A percentile compares a stretch with the other conserved stretches of the same genome.
These are phyloP conservation scores for Coprinopsis marcescibilis DNA, from an alignment of 768 basidiomycete genomes.

Conservation along the genomic window DNA sequence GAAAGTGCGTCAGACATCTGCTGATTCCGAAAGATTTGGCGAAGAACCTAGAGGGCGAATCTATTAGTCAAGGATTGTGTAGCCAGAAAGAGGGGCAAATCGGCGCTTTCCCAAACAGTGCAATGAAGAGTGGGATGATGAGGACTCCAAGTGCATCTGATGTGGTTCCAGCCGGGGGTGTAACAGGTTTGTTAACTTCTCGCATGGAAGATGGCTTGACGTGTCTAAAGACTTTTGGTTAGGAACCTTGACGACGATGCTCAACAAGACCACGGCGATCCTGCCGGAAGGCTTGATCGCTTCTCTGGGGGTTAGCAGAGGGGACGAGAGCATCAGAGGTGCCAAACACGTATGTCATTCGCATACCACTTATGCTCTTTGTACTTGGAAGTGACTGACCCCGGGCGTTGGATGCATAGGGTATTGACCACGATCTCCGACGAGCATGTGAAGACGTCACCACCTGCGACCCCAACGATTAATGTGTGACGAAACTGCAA, in stretches of 20 bases:
- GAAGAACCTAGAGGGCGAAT: slow-evolving; percentile 54
- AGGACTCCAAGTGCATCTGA: slow-evolving; percentile 11
- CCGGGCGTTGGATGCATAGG: too few relatives aligned
- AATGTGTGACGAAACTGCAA: slow-evolving; percentile 55
- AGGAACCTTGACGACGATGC: slow-evolving; percentile 56
- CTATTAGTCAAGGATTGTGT: slow-evolving; percentile 29
- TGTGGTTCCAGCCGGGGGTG: slow-evolving; percentile 29
- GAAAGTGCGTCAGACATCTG: too few relatives aligned
- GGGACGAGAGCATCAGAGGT: slow-evolving; percentile 61
- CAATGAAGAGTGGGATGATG: slow-evolving; percentile 2
- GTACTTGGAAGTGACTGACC: too few relatives aligned
- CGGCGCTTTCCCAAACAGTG: neutral
- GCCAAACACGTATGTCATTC: slow-evolving; percentile 54
- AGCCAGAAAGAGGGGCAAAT: neutral
- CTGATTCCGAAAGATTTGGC: slow-evolving; percentile 89
- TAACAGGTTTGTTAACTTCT: slow-evolving; percentile 48
- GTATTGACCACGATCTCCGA: slow-evolving; percentile 83
- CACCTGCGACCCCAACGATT: slow-evolving; percentile 53
- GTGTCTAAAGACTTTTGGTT: slow-evolving; percentile 3
- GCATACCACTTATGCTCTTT: neutral
- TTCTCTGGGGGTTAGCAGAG: slow-evolving; percentile 60
- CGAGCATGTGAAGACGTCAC: slow-evolving; percentile 84
- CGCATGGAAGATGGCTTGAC: neutral
- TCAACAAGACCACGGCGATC: slow-evolving; percentile 54
- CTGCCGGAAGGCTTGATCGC: slow-evolving; percentile 67